phyloP scores from a whole-genome alignment of 164 flowering plant genomes.

The Piper betle region DNA sequence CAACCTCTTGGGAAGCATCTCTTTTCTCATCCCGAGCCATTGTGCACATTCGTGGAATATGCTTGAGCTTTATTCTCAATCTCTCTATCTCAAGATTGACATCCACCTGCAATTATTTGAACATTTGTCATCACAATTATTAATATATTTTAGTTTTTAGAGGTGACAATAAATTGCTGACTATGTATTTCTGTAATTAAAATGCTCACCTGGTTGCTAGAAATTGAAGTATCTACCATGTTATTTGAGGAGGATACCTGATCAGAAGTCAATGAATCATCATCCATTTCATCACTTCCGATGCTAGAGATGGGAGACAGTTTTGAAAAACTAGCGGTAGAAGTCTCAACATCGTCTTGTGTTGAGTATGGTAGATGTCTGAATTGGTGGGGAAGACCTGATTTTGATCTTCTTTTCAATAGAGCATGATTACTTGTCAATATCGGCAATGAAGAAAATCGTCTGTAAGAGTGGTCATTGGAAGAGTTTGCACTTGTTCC shows the following conservation, averaged over 20 bases:
- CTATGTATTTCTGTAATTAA: background rate
- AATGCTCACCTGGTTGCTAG: conserved; percentile 31
- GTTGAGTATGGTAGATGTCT: conserved; percentile 16
- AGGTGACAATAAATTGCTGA: background rate
- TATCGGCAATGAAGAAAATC: conserved; percentile 28
- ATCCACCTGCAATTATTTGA: conserved; percentile 28
- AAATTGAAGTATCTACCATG: conserved; percentile 17
- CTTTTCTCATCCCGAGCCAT: conserved; percentile 57
- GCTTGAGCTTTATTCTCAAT: conserved; percentile 70
- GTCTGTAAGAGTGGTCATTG: conserved; percentile 19
- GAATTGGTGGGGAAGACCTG: conserved; percentile 15
- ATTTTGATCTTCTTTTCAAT: conserved; percentile 15
- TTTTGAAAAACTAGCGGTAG: conserved; percentile 17
- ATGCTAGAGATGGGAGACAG: conserved; percentile 19
- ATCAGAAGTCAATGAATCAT: conserved; percentile 26
- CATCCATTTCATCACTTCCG: conserved; percentile 22
- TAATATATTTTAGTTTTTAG: too few species aligned
- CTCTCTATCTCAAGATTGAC: conserved; percentile 63
- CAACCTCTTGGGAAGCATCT: conserved; percentile 67
- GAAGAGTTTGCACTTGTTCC: conserved; percentile 26
- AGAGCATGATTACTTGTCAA: conserved; percentile 32
- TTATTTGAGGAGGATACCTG: conserved; percentile 28
- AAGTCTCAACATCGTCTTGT: conserved; percentile 14
- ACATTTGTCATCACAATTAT: background rate
- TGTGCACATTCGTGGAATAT: conserved; percentile 59